Evolutionary conservation across 1,139 yeast species (phyloP), one percentile per base, ranked within the genome.

Genomic region (Kodamaea anthophila): DNA sequence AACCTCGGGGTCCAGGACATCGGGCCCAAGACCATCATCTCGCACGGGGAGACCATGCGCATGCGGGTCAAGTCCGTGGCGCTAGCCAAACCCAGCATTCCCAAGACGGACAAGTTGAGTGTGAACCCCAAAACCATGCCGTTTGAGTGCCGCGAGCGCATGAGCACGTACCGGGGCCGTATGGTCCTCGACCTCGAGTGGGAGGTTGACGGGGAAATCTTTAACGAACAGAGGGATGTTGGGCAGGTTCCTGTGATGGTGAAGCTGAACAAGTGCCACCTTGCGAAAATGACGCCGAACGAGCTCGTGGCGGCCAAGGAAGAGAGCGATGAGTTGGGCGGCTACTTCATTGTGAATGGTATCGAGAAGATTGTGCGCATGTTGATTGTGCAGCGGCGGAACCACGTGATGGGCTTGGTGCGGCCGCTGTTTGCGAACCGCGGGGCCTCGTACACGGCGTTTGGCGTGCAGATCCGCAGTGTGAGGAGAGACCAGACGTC

Each of bases 401-500:
- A 93, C 57, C 97, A 87, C 53, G 94, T 97, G 13, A 86, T 91
- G 96, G 97, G 97, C 7, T 77, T 91, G 46, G 80, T 87, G 38
- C 86, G 99, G 64, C 94, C 96, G 19, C 83, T 95, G 11, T 91
- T 91, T 52, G 81, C 81, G 31, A 87, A 87, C 61, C 81, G 98
- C 69, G 99, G 98, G 46, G 82, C 91, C 9, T 61, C 87, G 5
- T 91, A 93, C 61, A 69, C 96, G 29, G 77, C 80, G 41, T 93
- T 61, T 46, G 99, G 98, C 77, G 76, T 91, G 37, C 97, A 88
- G 63, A 83, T 91, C 39, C 76, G 99, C 60, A 76, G 83, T 42
- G 96, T 87, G 5, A 77, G 98, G 53, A 94, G 94, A 4, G 99
- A 93, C 57, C 97, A 91, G 62, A 84, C 96, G 9, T 87, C 98